Percentiles rank a stretch among this genome's conserved stretches.
phyloP scores from a whole-genome alignment of 1,284 basidiomycete species.

The Caloboletus firmus region DNA sequence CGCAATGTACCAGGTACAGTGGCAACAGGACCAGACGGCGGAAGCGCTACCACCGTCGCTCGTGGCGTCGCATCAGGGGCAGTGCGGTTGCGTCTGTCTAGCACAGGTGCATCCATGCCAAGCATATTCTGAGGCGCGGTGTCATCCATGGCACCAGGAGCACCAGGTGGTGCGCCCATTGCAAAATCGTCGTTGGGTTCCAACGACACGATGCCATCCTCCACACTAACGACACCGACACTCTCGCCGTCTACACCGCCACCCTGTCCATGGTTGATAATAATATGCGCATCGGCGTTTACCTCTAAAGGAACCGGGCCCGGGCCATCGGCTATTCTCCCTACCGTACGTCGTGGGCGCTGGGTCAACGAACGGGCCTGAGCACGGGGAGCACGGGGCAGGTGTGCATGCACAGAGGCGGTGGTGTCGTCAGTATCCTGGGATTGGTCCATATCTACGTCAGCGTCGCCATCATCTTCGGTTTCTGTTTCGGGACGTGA shows the following conservation, averaged over 20 bases:
- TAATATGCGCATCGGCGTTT: conserved; percentile 61
- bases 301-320: conserved; percentile 45
- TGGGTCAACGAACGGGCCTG: conserved; percentile 41
- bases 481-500: conserved; percentile 72
- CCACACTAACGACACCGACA: conserved; percentile 55
- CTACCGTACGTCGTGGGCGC: conserved; percentile 51
- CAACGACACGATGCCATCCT: conserved; percentile 68
- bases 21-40: conserved; percentile 20
- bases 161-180: conserved; percentile 83
- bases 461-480: conserved; percentile 66
- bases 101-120: conserved; percentile 28
- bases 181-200: conserved; percentile 79
- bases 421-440: conserved; percentile 44
- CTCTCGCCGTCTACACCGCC: conserved; percentile 42
- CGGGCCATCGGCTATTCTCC: conserved; percentile 59
- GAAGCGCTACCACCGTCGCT: conserved; percentile 39
- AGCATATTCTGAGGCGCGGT: conserved; percentile 28
- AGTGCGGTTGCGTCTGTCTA: conserved; percentile 30
- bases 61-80: conserved; percentile 45
- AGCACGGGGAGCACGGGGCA: conserved; percentile 42
- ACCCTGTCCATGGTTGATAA: conserved; percentile 58
- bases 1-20: conserved; percentile 12
- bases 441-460: conserved; percentile 51
- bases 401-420: conserved; percentile 31
- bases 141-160: conserved; percentile 69